A percentile compares a stretch with the other conserved stretches of the same genome.
phyloP scores from a whole-genome alignment of 257 asterid genomes.

The Nicotiana knightiana region DNA sequence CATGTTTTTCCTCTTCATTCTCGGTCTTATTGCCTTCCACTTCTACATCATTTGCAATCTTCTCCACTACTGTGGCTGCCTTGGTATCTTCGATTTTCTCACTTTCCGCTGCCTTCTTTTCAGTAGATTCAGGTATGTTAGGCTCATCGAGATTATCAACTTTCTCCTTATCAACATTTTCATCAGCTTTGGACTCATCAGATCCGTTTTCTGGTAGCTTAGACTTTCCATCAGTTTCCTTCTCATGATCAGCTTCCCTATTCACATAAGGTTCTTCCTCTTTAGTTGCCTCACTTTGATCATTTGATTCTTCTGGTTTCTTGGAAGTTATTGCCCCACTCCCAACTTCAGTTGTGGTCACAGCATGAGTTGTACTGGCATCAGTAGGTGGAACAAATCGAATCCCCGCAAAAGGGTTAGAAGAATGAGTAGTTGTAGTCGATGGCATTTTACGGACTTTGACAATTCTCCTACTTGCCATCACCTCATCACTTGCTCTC shows the following conservation, averaged over 20 bases:
- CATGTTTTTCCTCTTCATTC: slow-evolving; percentile 31
- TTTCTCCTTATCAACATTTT: slow-evolving; percentile 24
- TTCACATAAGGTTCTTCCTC: not conserved
- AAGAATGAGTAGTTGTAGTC: slow-evolving; percentile 38
- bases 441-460: slow-evolving; percentile 60
- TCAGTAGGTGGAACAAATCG: slow-evolving; percentile 47
- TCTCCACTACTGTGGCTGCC: slow-evolving; percentile 22
- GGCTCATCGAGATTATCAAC: not conserved
- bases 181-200: slow-evolving; percentile 23
- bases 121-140: slow-evolving; percentile 6
- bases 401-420: slow-evolving; percentile 73
- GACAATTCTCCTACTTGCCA: slow-evolving; percentile 78
- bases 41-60: slow-evolving; percentile 23
- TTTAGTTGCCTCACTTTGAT: slow-evolving; percentile 1
- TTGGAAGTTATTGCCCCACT: not conserved
- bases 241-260: slow-evolving; percentile 19
- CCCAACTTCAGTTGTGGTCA: slow-evolving; percentile 10
- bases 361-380: slow-evolving; percentile 15
- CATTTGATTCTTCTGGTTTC: slow-evolving; percentile 1
- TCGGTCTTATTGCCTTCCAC: slow-evolving; percentile 25
- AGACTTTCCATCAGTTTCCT: slow-evolving; percentile 19
- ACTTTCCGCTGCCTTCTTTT: slow-evolving; percentile 12
- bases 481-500: slow-evolving; percentile 83
- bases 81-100: slow-evolving; percentile 3
- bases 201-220: slow-evolving; percentile 26